Base-by-base conservation (phyloP, 2,329 filamentous ascomycete genomes). In the Colletotrichum ledebouriae region DNA sequence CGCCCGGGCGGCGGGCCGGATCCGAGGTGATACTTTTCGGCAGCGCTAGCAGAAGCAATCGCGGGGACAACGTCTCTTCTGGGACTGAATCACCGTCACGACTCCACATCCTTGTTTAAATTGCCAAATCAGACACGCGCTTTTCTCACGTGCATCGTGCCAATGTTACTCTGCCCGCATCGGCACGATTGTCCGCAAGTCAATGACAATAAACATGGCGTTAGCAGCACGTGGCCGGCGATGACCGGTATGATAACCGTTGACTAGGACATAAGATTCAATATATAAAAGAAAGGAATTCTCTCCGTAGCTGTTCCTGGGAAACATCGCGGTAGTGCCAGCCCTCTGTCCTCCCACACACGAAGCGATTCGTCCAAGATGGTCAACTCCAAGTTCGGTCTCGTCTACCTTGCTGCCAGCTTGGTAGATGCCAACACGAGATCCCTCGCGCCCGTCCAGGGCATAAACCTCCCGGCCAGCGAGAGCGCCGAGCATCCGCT, bases 401-500 rank as follows among this genome's bases (percentile, higher is more conserved):
- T 68, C 6, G 12, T 65, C 11, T 68, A 61, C 37, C 42, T 68
- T 15, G 49, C 15, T 29, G 55, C 61, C 1, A n/a, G 29, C n/a
- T 22, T 65, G 25, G 61, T 29, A 5, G 25, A 55, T 12, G 65
- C 46, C n/a, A 50, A 15, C 33, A 44, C 61, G 2, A 50, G 61
- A 44, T 20, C 69, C 61, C 39, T 75, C 63, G 63, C 72, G n/a
- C 75, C 75, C 5, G 63, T 73, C 11, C 74, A 74, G 49, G 70
- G 75, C 44, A 71, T 78, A 17, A 68, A 74, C 1, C 70, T 75
- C 3, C 75, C 75, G 0, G 69, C 74, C n/a, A 72, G 73, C 3
- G 57, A 71, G 2, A 67, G 63, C 25, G 80, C 80, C 1, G 75
- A 73, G 9, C 79, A 82, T 66, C 83, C 85, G 9, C 75, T 87